Evolutionary conservation across 805 yeast genomes (phyloP), one percentile per base, ranked within the genome.

Genomic region (Kodamaea hsintzibuensis): DNA sequence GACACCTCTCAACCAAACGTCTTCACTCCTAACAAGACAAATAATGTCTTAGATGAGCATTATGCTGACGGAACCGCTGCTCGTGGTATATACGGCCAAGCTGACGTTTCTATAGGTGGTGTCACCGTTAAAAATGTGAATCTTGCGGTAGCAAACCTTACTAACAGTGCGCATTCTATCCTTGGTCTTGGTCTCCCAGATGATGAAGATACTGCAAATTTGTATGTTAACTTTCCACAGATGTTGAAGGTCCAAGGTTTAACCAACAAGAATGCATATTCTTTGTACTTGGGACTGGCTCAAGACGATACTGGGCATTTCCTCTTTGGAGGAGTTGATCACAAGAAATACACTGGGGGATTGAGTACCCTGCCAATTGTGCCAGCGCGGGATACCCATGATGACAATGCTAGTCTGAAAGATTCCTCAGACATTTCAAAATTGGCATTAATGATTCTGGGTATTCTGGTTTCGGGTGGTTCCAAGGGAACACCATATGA

Each of bases 261-360:
- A 12, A 59, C 52, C 27, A 7, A 27, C 12, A 53, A 39, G 18
- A 52, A 56, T 10, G 51, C 54, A 3, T 59, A 57, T 44, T 57
- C 60, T 5, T 10, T 60, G 14, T 60, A 58, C 49, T 52, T 62
- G 54, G 56, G 55, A 47, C 56, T 58, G 8, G 43, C 60, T 2
- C 50, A 53, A 30, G 52, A 42, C 10, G 55, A 50, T 13, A 33
- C 55, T 3, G 76, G 75, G 7, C 68, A 76, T n/a, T 72, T 88
- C 18, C 65, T 88, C 47, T 88, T 88, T 72, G 93, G 95, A 49
- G 95, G 86, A 33, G 78, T 84, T 19, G 93, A 88, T 62, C 80
- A 79, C 55, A 76, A 81, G 42, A 86, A 86, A 67, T 85, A 81
- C 65, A 51, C 68, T 0, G 91, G 90, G 16, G 62, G 59, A 1